Evolutionary conservation across 164 flowering plant species (phyloP).

Genomic region (Berberis thunbergii): DNA sequence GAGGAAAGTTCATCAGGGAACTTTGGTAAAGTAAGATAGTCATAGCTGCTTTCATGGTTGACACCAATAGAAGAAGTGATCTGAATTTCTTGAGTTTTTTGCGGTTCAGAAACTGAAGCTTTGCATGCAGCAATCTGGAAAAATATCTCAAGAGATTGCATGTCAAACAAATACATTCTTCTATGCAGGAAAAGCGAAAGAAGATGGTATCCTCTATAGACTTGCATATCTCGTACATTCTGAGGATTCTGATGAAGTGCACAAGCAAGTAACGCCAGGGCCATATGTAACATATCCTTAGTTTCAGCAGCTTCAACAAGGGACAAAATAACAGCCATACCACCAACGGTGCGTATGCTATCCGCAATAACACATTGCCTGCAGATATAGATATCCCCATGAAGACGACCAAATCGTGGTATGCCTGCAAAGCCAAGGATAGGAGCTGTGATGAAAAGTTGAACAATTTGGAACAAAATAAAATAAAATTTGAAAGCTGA

Average conservation of each 20-base stretch:
- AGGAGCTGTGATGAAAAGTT: constrained; percentile 1
- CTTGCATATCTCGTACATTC: constrained; percentile 90
- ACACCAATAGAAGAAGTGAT: constrained; percentile 36
- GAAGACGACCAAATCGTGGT: constrained; percentile 97
- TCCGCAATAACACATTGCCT: constrained; percentile 86
- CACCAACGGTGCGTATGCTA: constrained; percentile 78
- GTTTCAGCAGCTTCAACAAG: constrained; percentile 95
- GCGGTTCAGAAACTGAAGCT: constrained; percentile 93
- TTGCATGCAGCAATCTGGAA: constrained; percentile 99
- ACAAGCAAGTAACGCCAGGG: constrained; percentile 75
- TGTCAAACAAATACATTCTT: constrained; percentile 84
- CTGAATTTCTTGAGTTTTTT: constrained; percentile 34
- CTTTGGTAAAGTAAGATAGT: constrained; percentile 56
- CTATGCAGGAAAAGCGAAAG: constrained; percentile 83
- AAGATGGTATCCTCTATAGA: constrained; percentile 89
- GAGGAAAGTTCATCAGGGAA: constrained; percentile 80
- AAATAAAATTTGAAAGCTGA: not conserved
- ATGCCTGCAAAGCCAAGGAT: constrained; percentile 50
- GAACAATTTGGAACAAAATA: not conserved
- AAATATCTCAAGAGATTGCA: constrained; percentile 92
- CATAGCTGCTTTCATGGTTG: constrained; percentile 46
- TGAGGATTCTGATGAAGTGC: constrained; percentile 92
- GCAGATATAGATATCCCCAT: constrained; percentile 80
- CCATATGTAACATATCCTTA: constrained; percentile 97
- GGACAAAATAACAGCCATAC: constrained; percentile 77